These are phyloP conservation scores for Lathyrus tuberosus DNA, from an alignment of 306 rosid species.

Conservation along the genomic window DNA sequence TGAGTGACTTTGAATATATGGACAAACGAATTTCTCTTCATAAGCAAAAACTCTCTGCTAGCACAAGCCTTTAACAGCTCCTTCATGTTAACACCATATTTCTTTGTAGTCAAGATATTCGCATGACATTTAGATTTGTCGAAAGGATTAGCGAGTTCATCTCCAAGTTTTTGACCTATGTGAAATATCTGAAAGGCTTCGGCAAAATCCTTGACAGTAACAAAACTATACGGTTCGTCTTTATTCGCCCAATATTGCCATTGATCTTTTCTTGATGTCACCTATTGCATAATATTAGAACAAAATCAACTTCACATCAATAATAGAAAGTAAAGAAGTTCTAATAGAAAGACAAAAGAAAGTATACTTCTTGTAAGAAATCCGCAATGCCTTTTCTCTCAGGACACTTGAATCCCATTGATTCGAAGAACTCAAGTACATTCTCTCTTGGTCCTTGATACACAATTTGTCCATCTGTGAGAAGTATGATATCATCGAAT, in stretches of 20 bases:
- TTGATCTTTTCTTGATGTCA: slow-evolving; percentile 69
- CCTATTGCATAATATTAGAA: slow-evolving; percentile 40
- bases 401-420: slow-evolving; percentile 81
- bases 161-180: slow-evolving; percentile 73
- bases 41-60: slow-evolving; percentile 77
- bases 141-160: slow-evolving; percentile 73
- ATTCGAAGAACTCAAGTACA: slow-evolving; percentile 63
- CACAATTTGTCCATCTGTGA: slow-evolving; percentile 53
- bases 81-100: slow-evolving; percentile 67
- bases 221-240: slow-evolving; percentile 73
- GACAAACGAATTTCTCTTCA: slow-evolving; percentile 86
- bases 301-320: slow-evolving; percentile 9
- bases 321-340: neutral
- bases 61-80: slow-evolving; percentile 75
- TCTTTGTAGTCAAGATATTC: slow-evolving; percentile 63
- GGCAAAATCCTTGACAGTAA: slow-evolving; percentile 64
- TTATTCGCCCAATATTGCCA: slow-evolving; percentile 79
- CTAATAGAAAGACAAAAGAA: neutral
- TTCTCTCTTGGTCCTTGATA: slow-evolving; percentile 55
- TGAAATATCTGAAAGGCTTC: slow-evolving; percentile 75
- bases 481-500: slow-evolving; percentile 76
- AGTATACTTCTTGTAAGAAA: slow-evolving; percentile 54
- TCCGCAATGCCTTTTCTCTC: slow-evolving; percentile 62
- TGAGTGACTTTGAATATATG: slow-evolving; percentile 68
- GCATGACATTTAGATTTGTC: slow-evolving; percentile 67